Conservation (phyloP, 805 yeast species). For the Wickerhamomyces xylosicus region DNA sequence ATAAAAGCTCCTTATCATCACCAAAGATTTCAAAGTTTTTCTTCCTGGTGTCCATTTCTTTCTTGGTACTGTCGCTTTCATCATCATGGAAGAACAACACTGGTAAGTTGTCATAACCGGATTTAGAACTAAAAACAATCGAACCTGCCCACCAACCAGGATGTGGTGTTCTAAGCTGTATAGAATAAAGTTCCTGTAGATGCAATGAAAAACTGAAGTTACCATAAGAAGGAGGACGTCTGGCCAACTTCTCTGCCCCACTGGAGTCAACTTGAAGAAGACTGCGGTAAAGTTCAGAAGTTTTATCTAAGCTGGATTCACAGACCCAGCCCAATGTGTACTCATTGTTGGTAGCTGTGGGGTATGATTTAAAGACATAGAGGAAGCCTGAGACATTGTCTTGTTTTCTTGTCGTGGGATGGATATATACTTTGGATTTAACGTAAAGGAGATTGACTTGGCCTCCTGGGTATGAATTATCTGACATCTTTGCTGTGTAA, state of each 20-base stretch:
- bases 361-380: conserved; percentile 46
- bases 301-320: conserved; percentile 34
- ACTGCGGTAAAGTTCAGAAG: conserved; percentile 27
- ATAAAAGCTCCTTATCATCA: conserved; percentile 43
- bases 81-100: conserved; percentile 89
- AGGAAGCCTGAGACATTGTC: conserved; percentile 80
- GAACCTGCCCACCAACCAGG: conserved; percentile 92
- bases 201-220: conserved; percentile 64
- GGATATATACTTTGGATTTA: conserved; percentile 72
- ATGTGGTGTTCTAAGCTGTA: conserved; percentile 78
- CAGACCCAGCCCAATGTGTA: conserved; percentile 62
- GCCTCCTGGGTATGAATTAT: conserved; percentile 11
- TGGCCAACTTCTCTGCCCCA: conserved; percentile 24
- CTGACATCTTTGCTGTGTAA: too few relatives aligned
- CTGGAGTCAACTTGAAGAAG: conserved; percentile 41
- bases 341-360: conserved; percentile 38
- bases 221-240: conserved; percentile 35
- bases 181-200: conserved; percentile 54
- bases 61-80: conserved; percentile 64
- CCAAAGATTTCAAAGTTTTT: conserved; percentile 70
- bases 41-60: conserved; percentile 47
- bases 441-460: conserved; percentile 24
- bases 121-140: conserved; percentile 56
- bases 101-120: conserved; percentile 57
- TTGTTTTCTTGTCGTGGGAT: conserved; percentile 60